Conservation (phyloP, 768 basidiomycete species). For the Boletus patriciae region DNA sequence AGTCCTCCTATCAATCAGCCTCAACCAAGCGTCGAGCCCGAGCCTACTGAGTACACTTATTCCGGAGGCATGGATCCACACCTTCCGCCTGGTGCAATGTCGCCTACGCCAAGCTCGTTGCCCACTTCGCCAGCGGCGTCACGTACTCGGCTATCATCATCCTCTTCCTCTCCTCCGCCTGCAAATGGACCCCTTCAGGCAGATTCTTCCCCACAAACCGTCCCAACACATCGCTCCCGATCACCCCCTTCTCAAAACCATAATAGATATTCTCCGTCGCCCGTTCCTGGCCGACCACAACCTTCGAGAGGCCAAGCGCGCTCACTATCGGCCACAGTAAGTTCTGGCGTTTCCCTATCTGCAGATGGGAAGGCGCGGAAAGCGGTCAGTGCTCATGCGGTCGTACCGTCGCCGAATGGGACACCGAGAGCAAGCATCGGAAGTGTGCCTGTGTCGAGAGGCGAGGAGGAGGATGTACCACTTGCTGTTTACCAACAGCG, state of each 20-base stretch:
- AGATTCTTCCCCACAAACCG: slow-evolving; percentile 28
- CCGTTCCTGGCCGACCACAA: slow-evolving; percentile 23
- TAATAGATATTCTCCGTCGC: slow-evolving; percentile 38
- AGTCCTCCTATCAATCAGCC: slow-evolving; percentile 30
- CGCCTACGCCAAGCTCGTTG: slow-evolving; percentile 29
- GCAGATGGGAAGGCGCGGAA: slow-evolving; percentile 60
- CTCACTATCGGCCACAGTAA: slow-evolving; percentile 69
- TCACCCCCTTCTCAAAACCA: slow-evolving; percentile 52
- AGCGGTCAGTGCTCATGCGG: slow-evolving; percentile 63
- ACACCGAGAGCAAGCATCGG: slow-evolving; percentile 42
- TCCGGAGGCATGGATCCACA: slow-evolving; percentile 37
- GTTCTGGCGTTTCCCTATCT: slow-evolving; percentile 37
- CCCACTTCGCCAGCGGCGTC: slow-evolving; percentile 23
- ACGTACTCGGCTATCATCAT: slow-evolving; percentile 29
- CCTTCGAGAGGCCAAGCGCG: slow-evolving; percentile 52
- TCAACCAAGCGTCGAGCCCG: slow-evolving; percentile 31
- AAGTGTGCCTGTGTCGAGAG: slow-evolving; percentile 34
- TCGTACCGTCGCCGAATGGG: slow-evolving; percentile 36
- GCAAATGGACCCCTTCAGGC: slow-evolving; percentile 18
- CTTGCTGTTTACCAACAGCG: slow-evolving; percentile 80
- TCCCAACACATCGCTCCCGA: slow-evolving; percentile 44
- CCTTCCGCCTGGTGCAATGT: slow-evolving; percentile 63
- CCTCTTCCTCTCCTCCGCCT: slow-evolving; percentile 40
- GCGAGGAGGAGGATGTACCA: slow-evolving; percentile 79
- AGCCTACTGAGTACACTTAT: slow-evolving; percentile 27